Evolutionary conservation across 1,284 basidiomycete genomes (phyloP), one percentile per base, ranked within the genome.

Genomic region (Testicularia cyperi): DNA sequence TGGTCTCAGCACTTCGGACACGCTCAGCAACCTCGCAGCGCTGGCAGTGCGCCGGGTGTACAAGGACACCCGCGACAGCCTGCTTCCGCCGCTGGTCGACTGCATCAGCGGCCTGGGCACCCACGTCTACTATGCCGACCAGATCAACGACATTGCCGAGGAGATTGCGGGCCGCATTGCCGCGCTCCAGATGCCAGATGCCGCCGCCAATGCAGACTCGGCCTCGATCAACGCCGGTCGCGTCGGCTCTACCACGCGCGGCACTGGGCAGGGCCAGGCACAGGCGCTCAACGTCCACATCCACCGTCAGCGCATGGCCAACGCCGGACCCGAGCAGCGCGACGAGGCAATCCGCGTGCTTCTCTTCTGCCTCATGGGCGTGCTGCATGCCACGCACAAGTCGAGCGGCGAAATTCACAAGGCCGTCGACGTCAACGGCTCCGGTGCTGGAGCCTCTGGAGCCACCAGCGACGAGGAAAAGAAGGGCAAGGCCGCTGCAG

Each of bases 81-180:
- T 91, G 8, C 79, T 95, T 7, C 82, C 85, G 0, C 78, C 83
- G 2, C 78, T 94, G 28, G 86, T 94, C 7, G 82, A 85, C 46
- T 88, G 88, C 70, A 87, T 95, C 44, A 81, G 88, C 5, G 88
- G 90, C 1, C 81, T 97, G 15, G 88, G 88, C 23, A 85, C 86
- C 6, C 90, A 95, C 74, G 85, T 94, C 44, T 94, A 95, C 80
- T 96, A 97, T 75, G 88, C 90, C 34, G 94, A 96, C 74, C 94
- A 98, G 79, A 89, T 94, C 55, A 89, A 90, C 73, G 92, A 96
- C 76, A 85, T 96, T 40, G 85, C 89, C 12, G 86, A 85, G 55
- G 92, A 95, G 77, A 80, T 94, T 21, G 84, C 90, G 29, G 83
- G 83, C 47, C 84, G 89, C 19, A 82, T 96, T n/a, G 80, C 83